Conservation (phyloP, 1,284 basidiomycete species). For the Cutaneotrichosporon cyanovorans region DNA sequence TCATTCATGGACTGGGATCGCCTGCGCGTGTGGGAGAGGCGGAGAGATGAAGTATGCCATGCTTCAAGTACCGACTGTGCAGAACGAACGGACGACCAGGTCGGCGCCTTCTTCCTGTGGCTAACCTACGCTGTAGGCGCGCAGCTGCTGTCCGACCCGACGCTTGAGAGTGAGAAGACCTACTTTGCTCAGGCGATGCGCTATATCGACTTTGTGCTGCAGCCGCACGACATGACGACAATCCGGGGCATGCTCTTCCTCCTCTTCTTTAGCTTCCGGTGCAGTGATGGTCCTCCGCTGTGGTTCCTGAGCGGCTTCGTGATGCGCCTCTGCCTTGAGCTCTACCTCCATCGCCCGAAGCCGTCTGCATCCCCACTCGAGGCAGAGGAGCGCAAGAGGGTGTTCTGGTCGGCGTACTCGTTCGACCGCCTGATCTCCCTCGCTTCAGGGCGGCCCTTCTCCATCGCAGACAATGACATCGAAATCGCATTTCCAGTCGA, state of each 20-base stretch:
- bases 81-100: conserved; percentile 2
- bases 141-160: conserved; percentile 3
- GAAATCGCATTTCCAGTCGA: conserved; percentile 11
- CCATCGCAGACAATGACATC: conserved; percentile 9
- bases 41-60: conserved; percentile 3
- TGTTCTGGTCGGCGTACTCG: conserved; percentile 17
- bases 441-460: conserved; percentile 11
- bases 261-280: conserved; percentile 17
- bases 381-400: conserved; percentile 6
- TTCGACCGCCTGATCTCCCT: conserved; percentile 16
- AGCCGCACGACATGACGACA: conserved; percentile 9
- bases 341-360: conserved; percentile 3
- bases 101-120: conserved; percentile 16
- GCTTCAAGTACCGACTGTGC: not conserved
- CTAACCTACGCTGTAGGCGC: conserved; percentile 13
- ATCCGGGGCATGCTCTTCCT: conserved; percentile 10
- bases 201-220: conserved; percentile 9
- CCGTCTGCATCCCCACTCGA: not conserved
- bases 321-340: conserved; percentile 14
- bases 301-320: conserved; percentile 12
- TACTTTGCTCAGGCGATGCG: conserved; percentile 15
- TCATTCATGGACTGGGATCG: conserved; percentile 15
- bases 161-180: not conserved
- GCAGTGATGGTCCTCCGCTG: conserved; percentile 13
- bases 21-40: conserved; percentile 8